Percentiles rank a stretch among this genome's conserved stretches.
These are phyloP conservation scores for Macrolepiota albuminosa DNA, from an alignment of 768 basidiomycete genomes.

Conservation along the genomic window DNA sequence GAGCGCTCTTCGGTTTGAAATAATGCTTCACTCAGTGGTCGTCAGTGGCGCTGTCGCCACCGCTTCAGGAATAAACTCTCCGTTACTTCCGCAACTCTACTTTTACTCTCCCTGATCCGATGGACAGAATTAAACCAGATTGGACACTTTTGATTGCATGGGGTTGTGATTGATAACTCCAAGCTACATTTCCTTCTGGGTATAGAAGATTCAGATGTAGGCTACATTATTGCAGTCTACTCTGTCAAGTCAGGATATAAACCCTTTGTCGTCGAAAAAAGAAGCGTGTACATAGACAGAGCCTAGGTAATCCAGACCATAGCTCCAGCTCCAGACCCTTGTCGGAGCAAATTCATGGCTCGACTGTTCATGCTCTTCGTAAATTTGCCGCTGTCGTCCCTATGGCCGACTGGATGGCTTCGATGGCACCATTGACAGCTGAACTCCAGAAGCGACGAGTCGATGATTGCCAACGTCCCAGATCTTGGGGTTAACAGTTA, in stretches of 20 bases:
- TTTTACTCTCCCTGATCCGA: too few relatives aligned
- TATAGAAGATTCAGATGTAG: not conserved
- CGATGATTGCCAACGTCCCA: conserved; percentile 34
- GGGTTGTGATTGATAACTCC: too few relatives aligned
- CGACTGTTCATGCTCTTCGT: not conserved
- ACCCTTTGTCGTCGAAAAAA: not conserved
- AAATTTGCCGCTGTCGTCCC: not conserved
- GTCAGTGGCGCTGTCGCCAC: too few relatives aligned
- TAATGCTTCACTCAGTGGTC: too few relatives aligned
- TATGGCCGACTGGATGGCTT: not conserved
- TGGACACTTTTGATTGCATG: too few relatives aligned
- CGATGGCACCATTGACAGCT: conserved; percentile 33
- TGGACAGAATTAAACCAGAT: too few relatives aligned
- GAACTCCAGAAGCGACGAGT: conserved; percentile 38
- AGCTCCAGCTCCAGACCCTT: not conserved
- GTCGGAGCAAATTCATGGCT: not conserved
- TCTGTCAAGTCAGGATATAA: not conserved
- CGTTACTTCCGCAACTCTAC: not conserved
- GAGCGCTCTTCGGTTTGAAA: too few relatives aligned
- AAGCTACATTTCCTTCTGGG: not conserved
- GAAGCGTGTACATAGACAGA: not conserved
- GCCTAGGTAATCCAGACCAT: not conserved
- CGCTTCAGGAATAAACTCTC: not conserved
- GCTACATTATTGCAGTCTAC: not conserved
- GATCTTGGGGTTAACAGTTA: conserved; percentile 24